Evolutionary conservation across 2,329 filamentous ascomycete species (phyloP), one percentile per base, ranked within the genome.

Genomic region (Diaporthe caulivora): DNA sequence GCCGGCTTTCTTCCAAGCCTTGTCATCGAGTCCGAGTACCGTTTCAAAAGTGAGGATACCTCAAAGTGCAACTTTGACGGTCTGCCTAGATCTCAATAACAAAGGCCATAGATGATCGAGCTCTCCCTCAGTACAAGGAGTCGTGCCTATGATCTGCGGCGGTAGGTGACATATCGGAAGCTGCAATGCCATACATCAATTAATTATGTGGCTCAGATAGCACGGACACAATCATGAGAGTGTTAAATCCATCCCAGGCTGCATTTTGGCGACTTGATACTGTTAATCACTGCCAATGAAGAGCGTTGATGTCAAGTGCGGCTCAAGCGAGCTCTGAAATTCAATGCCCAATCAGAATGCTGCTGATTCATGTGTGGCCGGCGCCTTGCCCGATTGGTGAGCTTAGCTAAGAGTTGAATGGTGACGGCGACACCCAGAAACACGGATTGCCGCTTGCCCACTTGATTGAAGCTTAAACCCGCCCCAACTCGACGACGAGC

Each of bases 401-500:
- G 62, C 62, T 67, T 67, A 67, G 62, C 62, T 67, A 67, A 67
- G 62, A 65, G 62, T 40, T 53, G 47, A 53, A 53, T 67, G 62
- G 73, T 75, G 74, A 75, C 74, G 71, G 51, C 67, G 47, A 71
- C 58, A 65, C 47, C 44, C 53, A 51, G 18, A 40, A 58, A 67
- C 67, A 17, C 65, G 57, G 51, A 53, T 24, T 60, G 51, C 47
- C 67, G 37, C 44, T 68, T 37, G 40, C 47, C 72, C 67, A 64
- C 37, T 57, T 62, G 44, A 65, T 53, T 47, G 34, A 68, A 44
- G 31, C 44, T 13, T 24, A n/a, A 76, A 72, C 76, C 74, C 75
- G 74, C 76, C 78, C 80, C 78, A 80, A 51, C 80, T 81, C 51
- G 78, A 77, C 77, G 76, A 77, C 70, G 76, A 78, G 77, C 79